phyloP scores from a whole-genome alignment of 2,329 filamentous ascomycete genomes.

The Talaromyces sp. region DNA sequence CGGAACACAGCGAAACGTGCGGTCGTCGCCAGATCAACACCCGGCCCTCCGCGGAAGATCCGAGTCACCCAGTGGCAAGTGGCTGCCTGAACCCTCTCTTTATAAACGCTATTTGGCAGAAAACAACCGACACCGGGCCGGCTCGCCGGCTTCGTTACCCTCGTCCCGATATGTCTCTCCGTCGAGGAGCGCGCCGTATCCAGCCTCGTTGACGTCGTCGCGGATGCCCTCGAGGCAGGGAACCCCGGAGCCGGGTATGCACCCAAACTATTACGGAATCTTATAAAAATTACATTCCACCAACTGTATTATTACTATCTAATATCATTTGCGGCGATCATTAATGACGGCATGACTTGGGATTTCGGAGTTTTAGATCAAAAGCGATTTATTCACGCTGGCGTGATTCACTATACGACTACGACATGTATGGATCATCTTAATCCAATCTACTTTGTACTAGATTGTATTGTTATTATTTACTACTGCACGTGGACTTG shows the following conservation, averaged over 20 bases:
- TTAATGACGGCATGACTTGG: neutral
- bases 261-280: neutral
- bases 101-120: slow-evolving; percentile 3
- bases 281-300: neutral
- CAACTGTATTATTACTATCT: neutral
- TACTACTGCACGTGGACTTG: neutral
- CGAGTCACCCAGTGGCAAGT: slow-evolving; percentile 3
- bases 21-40: neutral
- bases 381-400: neutral
- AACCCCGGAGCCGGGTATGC: neutral
- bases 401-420: neutral
- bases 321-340: neutral
- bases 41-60: neutral
- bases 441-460: neutral
- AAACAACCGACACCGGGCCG: neutral
- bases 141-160: neutral
- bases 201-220: neutral
- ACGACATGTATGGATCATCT: neutral
- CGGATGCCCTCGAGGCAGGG: neutral
- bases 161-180: neutral
- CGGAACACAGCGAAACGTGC: slow-evolving; percentile 1
- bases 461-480: neutral
- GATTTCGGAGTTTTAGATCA: neutral
- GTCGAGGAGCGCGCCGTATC: neutral
- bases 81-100: neutral